phyloP scores from a whole-genome alignment of 768 basidiomycete genomes.

The Psilocybe sp. region DNA sequence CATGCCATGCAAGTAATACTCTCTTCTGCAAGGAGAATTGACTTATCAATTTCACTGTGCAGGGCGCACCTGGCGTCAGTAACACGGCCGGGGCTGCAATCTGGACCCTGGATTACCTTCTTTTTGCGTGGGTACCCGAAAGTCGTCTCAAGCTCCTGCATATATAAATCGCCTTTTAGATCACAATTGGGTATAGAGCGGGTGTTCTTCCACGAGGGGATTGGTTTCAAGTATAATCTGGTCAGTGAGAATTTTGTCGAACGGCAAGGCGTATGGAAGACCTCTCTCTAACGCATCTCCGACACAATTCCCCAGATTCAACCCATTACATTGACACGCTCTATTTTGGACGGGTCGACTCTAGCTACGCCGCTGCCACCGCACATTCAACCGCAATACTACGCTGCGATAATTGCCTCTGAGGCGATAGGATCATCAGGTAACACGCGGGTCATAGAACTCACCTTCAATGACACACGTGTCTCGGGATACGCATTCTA shows the following conservation, averaged over 20 bases:
- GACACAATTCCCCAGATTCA: slow-evolving; percentile 47
- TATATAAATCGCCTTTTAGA: slow-evolving; percentile 13
- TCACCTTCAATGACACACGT: slow-evolving; percentile 41
- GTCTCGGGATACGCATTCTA: slow-evolving; percentile 65
- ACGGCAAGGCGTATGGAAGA: not conserved
- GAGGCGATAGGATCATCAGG: slow-evolving; percentile 54
- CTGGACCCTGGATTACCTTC: slow-evolving; percentile 64
- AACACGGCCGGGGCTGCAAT: slow-evolving; percentile 70
- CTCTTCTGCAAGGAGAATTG: not conserved
- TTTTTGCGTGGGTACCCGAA: slow-evolving; percentile 43
- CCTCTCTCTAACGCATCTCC: not conserved
- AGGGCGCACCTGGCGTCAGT: slow-evolving; percentile 56
- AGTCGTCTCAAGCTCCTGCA: not conserved
- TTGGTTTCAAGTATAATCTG: slow-evolving; percentile 71
- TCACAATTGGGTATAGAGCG: slow-evolving; percentile 51
- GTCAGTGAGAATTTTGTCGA: slow-evolving; percentile 26
- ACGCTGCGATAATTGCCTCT: slow-evolving; percentile 57
- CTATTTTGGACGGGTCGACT: slow-evolving; percentile 51
- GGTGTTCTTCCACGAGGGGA: slow-evolving; percentile 63
- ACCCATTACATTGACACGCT: slow-evolving; percentile 54
- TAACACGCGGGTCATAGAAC: slow-evolving; percentile 40
- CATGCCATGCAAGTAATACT: slow-evolving; percentile 33
- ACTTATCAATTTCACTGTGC: not conserved
- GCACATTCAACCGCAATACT: slow-evolving; percentile 67
- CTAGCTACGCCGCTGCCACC: slow-evolving; percentile 49